Conservation (phyloP, 148 eudicot genomes). For the Selenicereus undatus region DNA sequence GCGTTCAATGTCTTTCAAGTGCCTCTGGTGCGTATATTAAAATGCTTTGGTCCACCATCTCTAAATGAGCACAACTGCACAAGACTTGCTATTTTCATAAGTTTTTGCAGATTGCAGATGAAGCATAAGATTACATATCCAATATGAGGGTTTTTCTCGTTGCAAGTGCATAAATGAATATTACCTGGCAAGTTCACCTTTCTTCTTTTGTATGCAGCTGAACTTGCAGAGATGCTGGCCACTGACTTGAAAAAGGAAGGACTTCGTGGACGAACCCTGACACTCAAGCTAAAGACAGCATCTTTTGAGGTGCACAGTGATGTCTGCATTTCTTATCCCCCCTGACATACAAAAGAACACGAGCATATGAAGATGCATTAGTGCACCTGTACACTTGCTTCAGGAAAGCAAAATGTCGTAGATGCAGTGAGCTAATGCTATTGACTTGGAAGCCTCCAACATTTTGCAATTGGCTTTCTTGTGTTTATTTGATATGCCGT, state of each 20-base stretch:
- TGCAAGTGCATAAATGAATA: not conserved
- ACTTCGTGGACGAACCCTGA: conserved; percentile 77
- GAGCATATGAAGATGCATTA: conserved; percentile 1
- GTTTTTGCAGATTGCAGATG: not conserved
- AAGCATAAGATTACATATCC: not conserved
- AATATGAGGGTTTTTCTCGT: not conserved
- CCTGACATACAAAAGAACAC: conserved; percentile 4
- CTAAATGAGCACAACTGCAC: not conserved
- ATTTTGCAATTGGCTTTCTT: not conserved
- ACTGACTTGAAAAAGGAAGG: conserved; percentile 76
- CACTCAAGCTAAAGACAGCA: conserved; percentile 84
- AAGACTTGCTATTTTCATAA: not conserved
- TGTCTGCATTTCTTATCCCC: conserved; percentile 14
- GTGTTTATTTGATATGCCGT: not conserved
- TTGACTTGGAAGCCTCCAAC: not conserved
- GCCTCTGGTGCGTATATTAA: not conserved
- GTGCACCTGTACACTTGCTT: not conserved
- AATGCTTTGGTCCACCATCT: not conserved
- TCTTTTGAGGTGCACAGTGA: conserved; percentile 69
- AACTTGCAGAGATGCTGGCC: conserved; percentile 86
- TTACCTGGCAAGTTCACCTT: conserved; percentile 6
- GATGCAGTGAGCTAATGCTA: not conserved
- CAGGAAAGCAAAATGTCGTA: not conserved
- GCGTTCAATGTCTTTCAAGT: not conserved
- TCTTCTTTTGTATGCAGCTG: conserved; percentile 47